phyloP scores from a whole-genome alignment of 768 basidiomycete genomes.

The Mycena galopus region DNA sequence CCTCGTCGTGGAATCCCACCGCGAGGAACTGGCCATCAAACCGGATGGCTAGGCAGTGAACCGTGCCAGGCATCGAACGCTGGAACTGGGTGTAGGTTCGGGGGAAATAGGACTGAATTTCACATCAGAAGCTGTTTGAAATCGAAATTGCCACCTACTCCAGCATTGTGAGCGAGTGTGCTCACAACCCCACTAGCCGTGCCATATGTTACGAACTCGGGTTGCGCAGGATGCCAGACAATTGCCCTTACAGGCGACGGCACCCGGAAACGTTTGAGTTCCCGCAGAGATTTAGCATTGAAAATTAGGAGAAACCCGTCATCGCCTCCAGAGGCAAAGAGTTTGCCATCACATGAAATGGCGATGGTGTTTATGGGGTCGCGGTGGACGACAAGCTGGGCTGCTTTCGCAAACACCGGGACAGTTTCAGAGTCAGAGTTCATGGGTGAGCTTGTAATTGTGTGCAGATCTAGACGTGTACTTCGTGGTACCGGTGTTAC shows the following conservation, averaged over 20 bases:
- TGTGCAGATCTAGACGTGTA: background rate
- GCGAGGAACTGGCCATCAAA: background rate
- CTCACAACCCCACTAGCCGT: background rate
- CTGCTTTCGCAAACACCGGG: background rate
- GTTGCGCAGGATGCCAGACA: background rate
- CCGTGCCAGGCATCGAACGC: background rate
- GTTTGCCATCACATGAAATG: background rate
- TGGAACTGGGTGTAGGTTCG: background rate
- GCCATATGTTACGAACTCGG: background rate
- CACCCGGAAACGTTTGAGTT: background rate
- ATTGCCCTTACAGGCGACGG: background rate
- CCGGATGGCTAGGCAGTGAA: background rate
- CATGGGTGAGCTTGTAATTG: background rate
- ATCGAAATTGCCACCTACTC: background rate
- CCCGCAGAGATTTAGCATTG: background rate
- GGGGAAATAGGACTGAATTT: background rate
- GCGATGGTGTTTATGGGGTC: background rate
- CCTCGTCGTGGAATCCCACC: background rate
- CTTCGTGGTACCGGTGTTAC: background rate
- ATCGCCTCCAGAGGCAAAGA: background rate
- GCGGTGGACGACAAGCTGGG: background rate
- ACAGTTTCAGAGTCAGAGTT: background rate
- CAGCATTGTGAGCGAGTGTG: background rate
- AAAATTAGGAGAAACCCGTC: background rate
- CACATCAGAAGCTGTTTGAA: background rate